A percentile compares a stretch with the other conserved stretches of the same genome.
Conservation (phyloP, 2,329 filamentous ascomycete species). For the Bertia moriformis region DNA sequence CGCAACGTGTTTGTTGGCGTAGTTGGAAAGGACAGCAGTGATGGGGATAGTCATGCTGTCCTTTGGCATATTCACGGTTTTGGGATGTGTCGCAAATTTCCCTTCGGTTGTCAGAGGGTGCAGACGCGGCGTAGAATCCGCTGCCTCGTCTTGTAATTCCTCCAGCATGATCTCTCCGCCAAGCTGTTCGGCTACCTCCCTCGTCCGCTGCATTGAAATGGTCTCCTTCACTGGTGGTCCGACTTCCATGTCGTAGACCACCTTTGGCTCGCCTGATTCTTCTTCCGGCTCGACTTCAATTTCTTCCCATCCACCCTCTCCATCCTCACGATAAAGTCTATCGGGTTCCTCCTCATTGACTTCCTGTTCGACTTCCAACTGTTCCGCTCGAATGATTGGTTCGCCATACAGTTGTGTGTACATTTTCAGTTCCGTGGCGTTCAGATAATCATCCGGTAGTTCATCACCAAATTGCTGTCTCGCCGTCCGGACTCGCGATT, state of each 20-base stretch:
- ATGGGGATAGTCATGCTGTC: slow-evolving; percentile 36
- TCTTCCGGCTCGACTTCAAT: slow-evolving; percentile 10
- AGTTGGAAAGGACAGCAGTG: slow-evolving; percentile 29
- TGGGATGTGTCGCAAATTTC: slow-evolving; percentile 37
- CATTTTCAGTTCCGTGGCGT: not conserved
- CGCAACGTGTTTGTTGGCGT: slow-evolving; percentile 39
- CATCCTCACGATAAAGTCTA: slow-evolving; percentile 19
- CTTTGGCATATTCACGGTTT: slow-evolving; percentile 38
- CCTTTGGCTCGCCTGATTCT: slow-evolving; percentile 7
- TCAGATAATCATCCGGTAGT: not conserved
- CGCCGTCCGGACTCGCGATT: slow-evolving; percentile 8
- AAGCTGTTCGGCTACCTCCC: slow-evolving; percentile 20
- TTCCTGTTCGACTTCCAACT: slow-evolving; percentile 8
- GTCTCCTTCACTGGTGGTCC: slow-evolving; percentile 4
- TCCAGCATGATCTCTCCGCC: slow-evolving; percentile 24
- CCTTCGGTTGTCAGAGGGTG: slow-evolving; percentile 42
- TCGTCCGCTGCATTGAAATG: slow-evolving; percentile 14
- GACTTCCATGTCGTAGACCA: slow-evolving; percentile 15
- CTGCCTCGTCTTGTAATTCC: slow-evolving; percentile 20
- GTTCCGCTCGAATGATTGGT: slow-evolving; percentile 3
- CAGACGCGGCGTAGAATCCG: slow-evolving; percentile 23
- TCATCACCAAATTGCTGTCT: not conserved
- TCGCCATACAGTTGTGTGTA: not conserved
- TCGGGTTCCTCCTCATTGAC: slow-evolving; percentile 12
- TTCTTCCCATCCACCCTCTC: slow-evolving; percentile 18